phyloP scores from a whole-genome alignment of 2,329 filamentous ascomycete species.

The Simplicillium sp. region DNA sequence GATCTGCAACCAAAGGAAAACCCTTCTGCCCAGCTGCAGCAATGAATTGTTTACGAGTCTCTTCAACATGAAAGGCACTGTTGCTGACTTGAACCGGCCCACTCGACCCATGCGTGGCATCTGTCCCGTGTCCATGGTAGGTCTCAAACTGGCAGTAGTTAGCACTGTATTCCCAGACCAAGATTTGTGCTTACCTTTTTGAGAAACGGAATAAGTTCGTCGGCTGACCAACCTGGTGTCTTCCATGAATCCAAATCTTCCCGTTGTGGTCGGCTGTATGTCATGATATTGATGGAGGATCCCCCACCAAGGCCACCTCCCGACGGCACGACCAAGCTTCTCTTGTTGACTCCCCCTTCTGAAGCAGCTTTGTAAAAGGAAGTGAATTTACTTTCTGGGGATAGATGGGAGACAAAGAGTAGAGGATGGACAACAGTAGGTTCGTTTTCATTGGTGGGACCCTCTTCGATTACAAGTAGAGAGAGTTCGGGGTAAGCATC shows the following conservation, averaged over 20 bases:
- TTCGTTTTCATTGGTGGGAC: slow-evolving; percentile 15
- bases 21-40: no score
- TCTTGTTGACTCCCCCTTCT: slow-evolving; percentile 8
- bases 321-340: slow-evolving; percentile 12
- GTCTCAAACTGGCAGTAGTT: slow-evolving; percentile 32
- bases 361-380: background rate
- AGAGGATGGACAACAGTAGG: slow-evolving; percentile 14
- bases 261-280: slow-evolving; percentile 15
- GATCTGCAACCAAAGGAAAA: background rate
- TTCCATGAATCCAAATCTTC: slow-evolving; percentile 42
- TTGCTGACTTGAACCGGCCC: slow-evolving; percentile 40
- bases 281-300: slow-evolving; percentile 22
- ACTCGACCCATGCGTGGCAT: slow-evolving; percentile 34
- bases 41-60: background rate
- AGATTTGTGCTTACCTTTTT: slow-evolving; percentile 44
- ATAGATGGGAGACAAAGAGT: slow-evolving; percentile 10
- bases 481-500: slow-evolving; percentile 14
- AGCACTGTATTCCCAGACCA: slow-evolving; percentile 36
- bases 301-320: slow-evolving; percentile 20
- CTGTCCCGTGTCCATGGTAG: slow-evolving; percentile 28
- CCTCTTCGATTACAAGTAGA: slow-evolving; percentile 17
- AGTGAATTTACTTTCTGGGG: slow-evolving; percentile 8
- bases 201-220: slow-evolving; percentile 39
- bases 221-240: slow-evolving; percentile 36
- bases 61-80: slow-evolving; percentile 5